Conservation (phyloP, 768 basidiomycete species). For the Exidia glandulosa region DNA sequence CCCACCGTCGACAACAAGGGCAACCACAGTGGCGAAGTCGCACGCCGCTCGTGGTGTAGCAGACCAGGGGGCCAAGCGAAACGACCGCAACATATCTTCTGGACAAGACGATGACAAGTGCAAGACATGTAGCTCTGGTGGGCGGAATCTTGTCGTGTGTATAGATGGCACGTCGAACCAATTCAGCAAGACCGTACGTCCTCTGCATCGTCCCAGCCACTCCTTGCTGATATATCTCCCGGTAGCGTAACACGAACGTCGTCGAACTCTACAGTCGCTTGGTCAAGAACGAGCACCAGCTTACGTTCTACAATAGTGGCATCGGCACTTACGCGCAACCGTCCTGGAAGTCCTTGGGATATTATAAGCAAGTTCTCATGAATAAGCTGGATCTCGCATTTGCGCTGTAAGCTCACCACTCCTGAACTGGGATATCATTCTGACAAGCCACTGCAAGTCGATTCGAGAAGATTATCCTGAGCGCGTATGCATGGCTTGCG, state of each 20-base stretch:
- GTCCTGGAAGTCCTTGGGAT: constrained; percentile 9
- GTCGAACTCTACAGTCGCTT: constrained; percentile 28
- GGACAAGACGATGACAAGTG: too few relatives aligned
- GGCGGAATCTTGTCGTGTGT: constrained; percentile 3
- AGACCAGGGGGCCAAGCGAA: too few relatives aligned
- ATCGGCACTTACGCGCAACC: constrained; percentile 25
- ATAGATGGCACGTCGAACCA: constrained; percentile 21
- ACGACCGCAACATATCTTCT: too few relatives aligned
- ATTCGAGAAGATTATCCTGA: constrained; percentile 22
- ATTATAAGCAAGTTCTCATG: constrained; percentile 12
- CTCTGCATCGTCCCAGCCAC: not conserved
- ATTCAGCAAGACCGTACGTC: constrained; percentile 13
- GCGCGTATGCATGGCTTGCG: constrained; percentile 31
- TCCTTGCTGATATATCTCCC: not conserved
- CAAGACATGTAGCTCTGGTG: too few relatives aligned
- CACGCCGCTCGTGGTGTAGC: too few relatives aligned
- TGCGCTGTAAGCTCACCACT: constrained; percentile 21
- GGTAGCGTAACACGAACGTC: constrained; percentile 32
- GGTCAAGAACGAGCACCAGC: constrained; percentile 22
- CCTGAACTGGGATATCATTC: too few relatives aligned
- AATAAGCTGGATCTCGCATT: constrained; percentile 24
- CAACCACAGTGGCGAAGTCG: too few relatives aligned
- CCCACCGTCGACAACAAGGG: too few relatives aligned
- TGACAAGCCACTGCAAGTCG: constrained; percentile 19
- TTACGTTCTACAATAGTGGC: constrained; percentile 32